These are phyloP conservation scores for Cadophora luteo-olivacea DNA, from an alignment of 2,329 filamentous ascomycete genomes.

Conservation along the genomic window DNA sequence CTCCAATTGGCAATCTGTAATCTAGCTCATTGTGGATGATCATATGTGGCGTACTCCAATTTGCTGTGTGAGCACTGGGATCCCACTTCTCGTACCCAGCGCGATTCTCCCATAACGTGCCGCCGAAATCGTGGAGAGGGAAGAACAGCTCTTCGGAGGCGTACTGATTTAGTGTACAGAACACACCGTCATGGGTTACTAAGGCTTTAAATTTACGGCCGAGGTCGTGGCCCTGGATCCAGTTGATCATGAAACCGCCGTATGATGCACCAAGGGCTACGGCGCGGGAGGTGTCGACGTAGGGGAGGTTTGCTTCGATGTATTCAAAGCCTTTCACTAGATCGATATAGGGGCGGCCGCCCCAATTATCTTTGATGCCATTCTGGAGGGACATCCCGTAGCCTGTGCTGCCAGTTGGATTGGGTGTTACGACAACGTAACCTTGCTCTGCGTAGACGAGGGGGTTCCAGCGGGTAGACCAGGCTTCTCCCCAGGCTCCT, in stretches of 20 bases:
- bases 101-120: conserved; percentile 60
- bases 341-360: conserved; percentile 83
- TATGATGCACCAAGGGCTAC: conserved; percentile 80
- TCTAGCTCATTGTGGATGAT: conserved; percentile 92
- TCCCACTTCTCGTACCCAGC: conserved; percentile 74
- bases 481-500: conserved; percentile 44
- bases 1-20: conserved; percentile 84
- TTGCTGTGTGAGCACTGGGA: conserved; percentile 58
- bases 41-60: conserved; percentile 78
- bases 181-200: conserved; percentile 88
- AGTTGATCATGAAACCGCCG: conserved; percentile 80
- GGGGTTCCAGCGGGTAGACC: conserved; percentile 82
- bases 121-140: conserved; percentile 69
- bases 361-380: conserved; percentile 82
- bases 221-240: conserved; percentile 87
- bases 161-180: conserved; percentile 72
- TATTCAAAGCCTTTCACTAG: conserved; percentile 80
- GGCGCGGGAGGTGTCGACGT: conserved; percentile 71
- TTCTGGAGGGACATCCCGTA: conserved; percentile 82
- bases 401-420: conserved; percentile 83
- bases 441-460: conserved; percentile 87
- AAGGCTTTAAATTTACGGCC: conserved; percentile 87
- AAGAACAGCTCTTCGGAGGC: conserved; percentile 74
- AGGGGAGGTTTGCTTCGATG: conserved; percentile 68
- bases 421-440: conserved; percentile 82